These are phyloP conservation scores for Yarrowia sp. DNA, from an alignment of 805 yeast species.

Conservation along the genomic window DNA sequence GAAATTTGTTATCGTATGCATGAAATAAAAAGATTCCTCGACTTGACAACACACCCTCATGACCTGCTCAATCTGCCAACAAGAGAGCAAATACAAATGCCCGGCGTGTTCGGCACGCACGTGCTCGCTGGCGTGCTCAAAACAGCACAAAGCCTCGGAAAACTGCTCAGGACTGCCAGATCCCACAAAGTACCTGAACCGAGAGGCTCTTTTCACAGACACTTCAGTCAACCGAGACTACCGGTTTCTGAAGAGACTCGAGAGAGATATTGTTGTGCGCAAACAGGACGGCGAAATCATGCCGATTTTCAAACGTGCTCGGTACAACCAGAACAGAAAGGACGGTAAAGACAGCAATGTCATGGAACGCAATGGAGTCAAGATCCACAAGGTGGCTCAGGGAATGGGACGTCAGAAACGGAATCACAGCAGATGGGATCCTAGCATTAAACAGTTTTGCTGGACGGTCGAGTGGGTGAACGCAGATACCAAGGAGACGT, in stretches of 20 bases:
- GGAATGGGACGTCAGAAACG: slow-evolving; percentile 74
- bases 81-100: slow-evolving; percentile 70
- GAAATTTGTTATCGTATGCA: slow-evolving; percentile 38
- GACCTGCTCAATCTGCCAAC: slow-evolving; percentile 58
- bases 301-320: slow-evolving; percentile 42
- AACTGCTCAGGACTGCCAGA: slow-evolving; percentile 74
- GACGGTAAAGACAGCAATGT: slow-evolving; percentile 15
- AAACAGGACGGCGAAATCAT: slow-evolving; percentile 56
- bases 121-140: slow-evolving; percentile 76
- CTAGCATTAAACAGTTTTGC: slow-evolving; percentile 61
- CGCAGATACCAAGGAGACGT: slow-evolving; percentile 48
- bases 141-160: slow-evolving; percentile 66
- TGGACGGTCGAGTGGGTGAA: slow-evolving; percentile 85
- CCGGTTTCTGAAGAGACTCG: slow-evolving; percentile 68
- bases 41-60: slow-evolving; percentile 6
- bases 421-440: slow-evolving; percentile 77
- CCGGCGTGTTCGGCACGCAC: slow-evolving; percentile 75
- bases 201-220: slow-evolving; percentile 55
- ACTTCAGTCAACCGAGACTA: slow-evolving; percentile 77
- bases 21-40: slow-evolving; percentile 19
- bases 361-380: slow-evolving; percentile 66
- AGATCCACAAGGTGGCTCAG: slow-evolving; percentile 65
- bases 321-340: slow-evolving; percentile 56
- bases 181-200: slow-evolving; percentile 62
- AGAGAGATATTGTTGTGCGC: slow-evolving; percentile 63